Conservation (phyloP, 2,329 filamentous ascomycete genomes). For the Aspergillus pseudoglaucus region DNA sequence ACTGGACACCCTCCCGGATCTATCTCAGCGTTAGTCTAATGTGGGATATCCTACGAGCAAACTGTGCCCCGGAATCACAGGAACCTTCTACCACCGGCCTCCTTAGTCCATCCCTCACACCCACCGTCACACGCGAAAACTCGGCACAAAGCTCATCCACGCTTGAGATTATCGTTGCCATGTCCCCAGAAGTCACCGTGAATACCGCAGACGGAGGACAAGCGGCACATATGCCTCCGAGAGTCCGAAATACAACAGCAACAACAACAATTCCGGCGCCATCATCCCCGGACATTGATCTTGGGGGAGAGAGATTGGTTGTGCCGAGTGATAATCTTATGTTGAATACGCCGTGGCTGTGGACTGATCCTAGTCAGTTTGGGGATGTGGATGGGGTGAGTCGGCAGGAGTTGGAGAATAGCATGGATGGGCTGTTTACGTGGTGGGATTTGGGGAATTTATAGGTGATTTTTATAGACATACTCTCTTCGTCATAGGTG, state of each 20-base stretch:
- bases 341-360: constrained; percentile 31
- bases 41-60: constrained; percentile 49
- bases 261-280: constrained; percentile 8
- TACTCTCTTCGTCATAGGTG: constrained; percentile 1
- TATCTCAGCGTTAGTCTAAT: constrained; percentile 48
- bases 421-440: constrained; percentile 26
- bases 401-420: constrained; percentile 22
- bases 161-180: constrained; percentile 47
- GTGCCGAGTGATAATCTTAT: constrained; percentile 29
- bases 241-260: constrained; percentile 10
- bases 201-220: constrained; percentile 49
- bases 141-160: constrained; percentile 28
- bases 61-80: constrained; percentile 34
- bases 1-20: constrained; percentile 49
- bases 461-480: constrained; percentile 9
- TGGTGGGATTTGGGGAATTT: constrained; percentile 34
- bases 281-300: background rate
- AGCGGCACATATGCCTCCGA: constrained; percentile 39
- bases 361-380: constrained; percentile 27
- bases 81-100: constrained; percentile 35
- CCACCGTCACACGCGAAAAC: constrained; percentile 27
- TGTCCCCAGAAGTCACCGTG: constrained; percentile 47
- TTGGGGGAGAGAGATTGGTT: constrained; percentile 20
- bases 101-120: constrained; percentile 37
- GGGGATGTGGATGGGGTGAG: constrained; percentile 26